Evolutionary conservation across 805 yeast genomes (phyloP).

Genomic region (Candida insectalens): DNA sequence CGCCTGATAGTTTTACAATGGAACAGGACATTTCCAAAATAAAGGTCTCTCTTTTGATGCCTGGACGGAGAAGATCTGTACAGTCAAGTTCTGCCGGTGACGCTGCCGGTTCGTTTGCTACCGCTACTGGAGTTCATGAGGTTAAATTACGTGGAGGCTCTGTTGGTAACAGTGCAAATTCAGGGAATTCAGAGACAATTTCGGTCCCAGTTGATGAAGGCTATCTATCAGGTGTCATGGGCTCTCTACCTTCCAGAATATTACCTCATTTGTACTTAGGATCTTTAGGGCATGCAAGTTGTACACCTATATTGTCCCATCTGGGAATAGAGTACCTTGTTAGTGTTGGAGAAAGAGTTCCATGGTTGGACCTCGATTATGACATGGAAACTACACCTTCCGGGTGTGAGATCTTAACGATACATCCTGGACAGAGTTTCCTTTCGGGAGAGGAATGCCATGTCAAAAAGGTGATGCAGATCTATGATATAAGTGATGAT

Average conservation of each 20-base stretch:
- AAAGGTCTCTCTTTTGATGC: slow-evolving; percentile 14
- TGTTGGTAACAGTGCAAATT: neutral
- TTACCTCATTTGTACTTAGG: slow-evolving; percentile 82
- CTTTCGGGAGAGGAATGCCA: slow-evolving; percentile 14
- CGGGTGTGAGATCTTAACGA: slow-evolving; percentile 20
- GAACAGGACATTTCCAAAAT: slow-evolving; percentile 14
- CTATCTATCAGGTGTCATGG: slow-evolving; percentile 23
- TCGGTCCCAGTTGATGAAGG: too few species aligned
- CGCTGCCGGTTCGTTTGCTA: slow-evolving; percentile 11
- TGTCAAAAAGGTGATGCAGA: slow-evolving; percentile 44
- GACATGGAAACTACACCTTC: slow-evolving; percentile 11
- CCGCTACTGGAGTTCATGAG: slow-evolving; percentile 22
- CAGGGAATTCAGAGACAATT: too few species aligned
- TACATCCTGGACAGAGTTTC: slow-evolving; percentile 11
- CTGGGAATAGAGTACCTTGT: slow-evolving; percentile 68
- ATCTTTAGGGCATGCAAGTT: slow-evolving; percentile 71
- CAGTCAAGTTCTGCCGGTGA: too few species aligned
- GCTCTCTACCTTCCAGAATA: slow-evolving; percentile 78
- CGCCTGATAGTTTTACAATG: slow-evolving; percentile 3
- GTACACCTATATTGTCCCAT: slow-evolving; percentile 47
- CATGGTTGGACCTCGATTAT: slow-evolving; percentile 42
- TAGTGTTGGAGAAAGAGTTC: slow-evolving; percentile 74
- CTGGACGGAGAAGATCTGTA: slow-evolving; percentile 6
- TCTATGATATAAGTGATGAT: slow-evolving; percentile 78
- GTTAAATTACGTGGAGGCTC: slow-evolving; percentile 18